Conservation (phyloP, 2,329 filamentous ascomycete species). For the Zymoseptoria ardabiliae region DNA sequence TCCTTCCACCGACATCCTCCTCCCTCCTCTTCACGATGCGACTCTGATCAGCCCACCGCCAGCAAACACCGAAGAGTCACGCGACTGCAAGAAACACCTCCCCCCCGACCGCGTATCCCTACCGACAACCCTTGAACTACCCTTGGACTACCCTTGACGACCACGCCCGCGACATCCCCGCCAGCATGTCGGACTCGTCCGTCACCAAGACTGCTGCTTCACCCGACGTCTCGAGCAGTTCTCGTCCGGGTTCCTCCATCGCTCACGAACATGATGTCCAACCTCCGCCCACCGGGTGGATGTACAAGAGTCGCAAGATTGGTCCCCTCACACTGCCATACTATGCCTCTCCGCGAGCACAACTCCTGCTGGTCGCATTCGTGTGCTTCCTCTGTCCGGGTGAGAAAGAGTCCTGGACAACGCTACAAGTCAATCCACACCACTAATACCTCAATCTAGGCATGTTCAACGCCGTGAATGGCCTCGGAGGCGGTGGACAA, state of each 20-base stretch:
- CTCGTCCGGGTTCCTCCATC: not conserved
- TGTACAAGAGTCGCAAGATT: conserved; percentile 38
- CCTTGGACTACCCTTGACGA: too few relatives aligned
- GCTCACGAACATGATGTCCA: not conserved
- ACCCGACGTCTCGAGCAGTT: not conserved
- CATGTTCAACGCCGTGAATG: conserved; percentile 48
- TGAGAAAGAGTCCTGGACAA: conserved; percentile 10
- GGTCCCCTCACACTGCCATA: conserved; percentile 38
- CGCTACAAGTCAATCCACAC: not conserved
- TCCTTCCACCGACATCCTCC: not conserved
- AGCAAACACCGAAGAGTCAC: not conserved
- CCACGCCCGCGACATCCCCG: not conserved
- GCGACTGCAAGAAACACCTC: not conserved
- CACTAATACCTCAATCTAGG: conserved; percentile 18
- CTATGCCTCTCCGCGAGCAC: conserved; percentile 44
- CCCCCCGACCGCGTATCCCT: not conserved
- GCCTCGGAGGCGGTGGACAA: conserved; percentile 45
- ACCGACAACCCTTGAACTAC: too few relatives aligned
- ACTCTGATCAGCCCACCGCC: not conserved
- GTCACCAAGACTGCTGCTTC: not conserved
- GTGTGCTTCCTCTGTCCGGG: conserved; percentile 49
- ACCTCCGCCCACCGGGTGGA: conserved; percentile 37
- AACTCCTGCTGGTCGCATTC: conserved; percentile 44
- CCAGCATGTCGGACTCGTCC: not conserved
- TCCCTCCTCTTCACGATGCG: not conserved